A percentile compares a stretch with the other conserved stretches of the same genome.
Conservation (phyloP, 2,329 filamentous ascomycete genomes). For the Penicillium sp. region DNA sequence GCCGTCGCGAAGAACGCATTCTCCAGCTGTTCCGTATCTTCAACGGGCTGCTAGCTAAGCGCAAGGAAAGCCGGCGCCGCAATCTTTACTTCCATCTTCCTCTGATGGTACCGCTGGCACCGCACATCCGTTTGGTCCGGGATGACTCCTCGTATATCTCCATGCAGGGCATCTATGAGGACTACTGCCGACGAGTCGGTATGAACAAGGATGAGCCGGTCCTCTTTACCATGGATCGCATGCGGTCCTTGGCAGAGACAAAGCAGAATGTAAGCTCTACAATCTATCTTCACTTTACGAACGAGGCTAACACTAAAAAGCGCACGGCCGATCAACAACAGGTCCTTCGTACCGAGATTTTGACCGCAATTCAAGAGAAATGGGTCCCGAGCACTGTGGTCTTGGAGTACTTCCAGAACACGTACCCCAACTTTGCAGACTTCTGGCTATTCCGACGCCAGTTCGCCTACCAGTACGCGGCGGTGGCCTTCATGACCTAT, state of each 20-base stretch:
- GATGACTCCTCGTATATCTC: slow-evolving; percentile 95
- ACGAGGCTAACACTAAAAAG: slow-evolving; percentile 35
- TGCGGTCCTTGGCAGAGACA: slow-evolving; percentile 72
- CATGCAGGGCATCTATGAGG: slow-evolving; percentile 92
- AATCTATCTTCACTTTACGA: background rate
- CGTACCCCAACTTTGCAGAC: slow-evolving; percentile 85
- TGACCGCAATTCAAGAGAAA: slow-evolving; percentile 89
- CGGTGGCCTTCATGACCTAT: slow-evolving; percentile 98
- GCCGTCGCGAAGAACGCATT: slow-evolving; percentile 90
- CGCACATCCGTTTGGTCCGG: slow-evolving; percentile 91
- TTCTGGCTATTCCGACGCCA: slow-evolving; percentile 99
- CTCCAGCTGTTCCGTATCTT: slow-evolving; percentile 96
- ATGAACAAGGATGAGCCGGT: slow-evolving; percentile 95
- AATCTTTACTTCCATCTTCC: slow-evolving; percentile 97
- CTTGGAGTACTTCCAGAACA: slow-evolving; percentile 84
- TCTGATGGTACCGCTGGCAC: slow-evolving; percentile 91
- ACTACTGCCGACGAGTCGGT: slow-evolving; percentile 84
- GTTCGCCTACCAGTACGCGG: slow-evolving; percentile 93
- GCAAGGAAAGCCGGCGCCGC: slow-evolving; percentile 90
- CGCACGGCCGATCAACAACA: slow-evolving; percentile 65
- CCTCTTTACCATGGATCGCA: slow-evolving; percentile 92
- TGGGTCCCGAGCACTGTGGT: slow-evolving; percentile 83
- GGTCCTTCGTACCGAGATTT: slow-evolving; percentile 82
- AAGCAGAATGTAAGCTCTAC: slow-evolving; percentile 55
- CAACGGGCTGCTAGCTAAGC: slow-evolving; percentile 86